These are phyloP conservation scores for Fomitopsis serialis DNA, from an alignment of 768 basidiomycete species.

Conservation along the genomic window DNA sequence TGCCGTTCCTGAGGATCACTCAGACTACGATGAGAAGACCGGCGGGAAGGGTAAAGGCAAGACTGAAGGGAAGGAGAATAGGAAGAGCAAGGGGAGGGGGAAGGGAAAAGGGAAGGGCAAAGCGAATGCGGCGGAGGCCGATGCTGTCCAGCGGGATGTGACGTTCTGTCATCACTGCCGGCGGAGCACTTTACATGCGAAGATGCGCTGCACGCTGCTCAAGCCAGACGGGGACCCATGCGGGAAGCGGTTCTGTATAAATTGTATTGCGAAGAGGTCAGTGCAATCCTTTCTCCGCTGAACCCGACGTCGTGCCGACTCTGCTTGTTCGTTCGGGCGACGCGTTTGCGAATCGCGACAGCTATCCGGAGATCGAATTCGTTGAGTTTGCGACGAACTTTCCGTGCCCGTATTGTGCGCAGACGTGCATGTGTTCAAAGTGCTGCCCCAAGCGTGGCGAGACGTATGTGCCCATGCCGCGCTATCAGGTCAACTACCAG, in stretches of 20 bases:
- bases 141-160: not conserved
- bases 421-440: constrained; percentile 42
- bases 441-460: constrained; percentile 45
- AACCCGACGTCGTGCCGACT: no score
- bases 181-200: constrained; percentile 19
- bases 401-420: constrained; percentile 40
- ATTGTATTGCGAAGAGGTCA: constrained; percentile 30
- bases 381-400: constrained; percentile 23
- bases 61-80: constrained; percentile 3
- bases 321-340: no score
- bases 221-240: constrained; percentile 18
- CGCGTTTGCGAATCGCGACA: constrained; percentile 6
- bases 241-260: constrained; percentile 29
- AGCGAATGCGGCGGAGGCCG: not conserved
- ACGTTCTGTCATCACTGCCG: constrained; percentile 35
- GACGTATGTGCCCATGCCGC: constrained; percentile 30
- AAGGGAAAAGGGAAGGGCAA: not conserved
- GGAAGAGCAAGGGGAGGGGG: not conserved
- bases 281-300: constrained; percentile 2
- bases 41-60: constrained; percentile 6
- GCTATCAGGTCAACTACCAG: constrained; percentile 5
- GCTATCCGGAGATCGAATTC: constrained; percentile 36
- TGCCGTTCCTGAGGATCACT: not conserved
- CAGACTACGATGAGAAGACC: not conserved
- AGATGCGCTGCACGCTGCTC: constrained; percentile 30